Percentiles rank a stretch among this genome's conserved stretches.
Evolutionary conservation across 2,329 filamentous ascomycete genomes (phyloP).

Genomic region (Pyrenochaeta sp.): DNA sequence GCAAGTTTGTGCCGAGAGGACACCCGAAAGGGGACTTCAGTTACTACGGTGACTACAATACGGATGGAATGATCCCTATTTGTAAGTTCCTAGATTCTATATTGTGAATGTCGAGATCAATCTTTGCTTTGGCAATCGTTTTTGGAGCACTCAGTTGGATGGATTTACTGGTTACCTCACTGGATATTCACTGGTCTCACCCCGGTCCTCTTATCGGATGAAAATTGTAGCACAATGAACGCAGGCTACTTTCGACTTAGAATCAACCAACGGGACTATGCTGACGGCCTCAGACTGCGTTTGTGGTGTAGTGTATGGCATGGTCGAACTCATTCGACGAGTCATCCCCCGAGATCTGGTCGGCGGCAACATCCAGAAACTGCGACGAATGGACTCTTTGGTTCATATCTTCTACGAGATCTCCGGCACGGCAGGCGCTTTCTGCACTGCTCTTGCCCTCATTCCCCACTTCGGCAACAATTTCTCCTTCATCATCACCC

Average conservation of each 20-base stretch:
- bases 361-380: constrained; percentile 60
- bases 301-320: constrained; percentile 49
- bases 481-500: constrained; percentile 61
- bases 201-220: too few relatives aligned
- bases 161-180: constrained; percentile 26
- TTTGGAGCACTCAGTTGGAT: not conserved
- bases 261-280: not conserved
- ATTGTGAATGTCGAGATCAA: constrained; percentile 5
- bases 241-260: not conserved
- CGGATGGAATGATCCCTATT: constrained; percentile 61
- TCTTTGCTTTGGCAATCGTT: not conserved
- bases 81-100: constrained; percentile 44
- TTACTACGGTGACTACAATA: constrained; percentile 60
- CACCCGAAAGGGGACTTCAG: constrained; percentile 51
- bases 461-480: constrained; percentile 62
- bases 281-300: constrained; percentile 32
- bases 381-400: constrained; percentile 57
- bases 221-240: not conserved
- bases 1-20: constrained; percentile 50
- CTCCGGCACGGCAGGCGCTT: constrained; percentile 59
- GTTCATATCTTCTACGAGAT: constrained; percentile 60
- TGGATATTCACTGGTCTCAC: too few relatives aligned
- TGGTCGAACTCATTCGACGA: constrained; percentile 62
- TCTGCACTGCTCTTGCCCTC: constrained; percentile 60
- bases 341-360: constrained; percentile 63